Base-by-base conservation (phyloP, 345 rosid species). In the Heritiera littoralis region DNA sequence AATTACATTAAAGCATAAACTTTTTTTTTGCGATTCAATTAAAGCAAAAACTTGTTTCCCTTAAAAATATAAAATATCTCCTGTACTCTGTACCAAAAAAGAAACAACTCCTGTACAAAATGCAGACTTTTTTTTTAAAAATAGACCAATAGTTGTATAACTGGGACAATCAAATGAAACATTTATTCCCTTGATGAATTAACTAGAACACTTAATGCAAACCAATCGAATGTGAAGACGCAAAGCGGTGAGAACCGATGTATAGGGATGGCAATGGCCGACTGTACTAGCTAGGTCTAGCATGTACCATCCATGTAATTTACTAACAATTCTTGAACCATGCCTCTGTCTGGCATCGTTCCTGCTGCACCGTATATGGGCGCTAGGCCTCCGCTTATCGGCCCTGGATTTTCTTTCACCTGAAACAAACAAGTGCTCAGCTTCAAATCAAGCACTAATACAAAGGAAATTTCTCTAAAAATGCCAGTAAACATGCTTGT, bases 281-380 rank as follows among this genome's bases (percentile, higher is more conserved):
- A 35, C 3, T 38, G 11, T 68, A 56, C 80, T 89, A 92, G 38
- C 38, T 35, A 35, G 38, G 38, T 35, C 3, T 35, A 35, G 86
- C 94, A 92, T 54, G 93, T 85, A 81, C 89, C 52, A 79, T 96
- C 99, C 98, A 96, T 94, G 88, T 86, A 92, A 79, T 87, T 88
- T 56, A 94, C 92, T 81, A 94, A 76, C 86, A 96, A 83, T 74
- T 94, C 98, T 73, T 82, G 76, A n/a, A 92, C 98, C 95, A 88
- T 92, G 40, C 91, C 91, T 83, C 97, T 83, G 75, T 94, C 97
- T 0, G 95, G 94, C 89, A 94, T 92, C 78, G 75, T 91, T 84
- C 95, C 97, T 1, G 95, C 98, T 17, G 99, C 99, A 73, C 98
- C 99, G 68, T 96, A 96, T 74, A 94, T 90, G 68, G 98, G 94